These are phyloP conservation scores for Tubosaeta sp. DNA, from an alignment of 768 basidiomycete genomes.

Conservation along the genomic window DNA sequence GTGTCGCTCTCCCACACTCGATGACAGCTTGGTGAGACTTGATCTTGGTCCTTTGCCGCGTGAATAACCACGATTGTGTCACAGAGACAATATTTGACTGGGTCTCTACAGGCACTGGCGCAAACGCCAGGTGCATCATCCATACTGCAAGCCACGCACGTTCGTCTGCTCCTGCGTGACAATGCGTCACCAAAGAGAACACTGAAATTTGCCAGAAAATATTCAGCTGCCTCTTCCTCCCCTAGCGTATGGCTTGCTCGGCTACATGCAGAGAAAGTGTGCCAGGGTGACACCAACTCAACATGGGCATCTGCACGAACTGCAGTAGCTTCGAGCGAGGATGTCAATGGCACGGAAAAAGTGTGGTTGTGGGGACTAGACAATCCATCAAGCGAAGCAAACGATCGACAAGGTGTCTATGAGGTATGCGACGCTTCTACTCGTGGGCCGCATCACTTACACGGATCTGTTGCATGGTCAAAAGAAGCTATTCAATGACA, in stretches of 20 bases:
- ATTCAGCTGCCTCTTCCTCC: constrained; percentile 38
- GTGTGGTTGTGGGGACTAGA: constrained; percentile 58
- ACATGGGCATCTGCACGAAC: constrained; percentile 46
- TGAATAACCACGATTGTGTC: not conserved
- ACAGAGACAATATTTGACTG: constrained; percentile 55
- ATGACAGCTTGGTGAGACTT: constrained; percentile 29
- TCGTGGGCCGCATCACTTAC: not conserved
- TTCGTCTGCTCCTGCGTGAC: constrained; percentile 31
- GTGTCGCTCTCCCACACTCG: constrained; percentile 35
- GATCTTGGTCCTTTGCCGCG: not conserved
- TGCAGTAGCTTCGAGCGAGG: constrained; percentile 23
- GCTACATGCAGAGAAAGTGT: constrained; percentile 40
- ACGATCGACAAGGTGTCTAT: constrained; percentile 23
- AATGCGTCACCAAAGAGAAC: constrained; percentile 31
- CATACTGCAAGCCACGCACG: constrained; percentile 33
- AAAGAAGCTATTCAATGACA: constrained; percentile 43
- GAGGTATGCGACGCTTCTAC: constrained; percentile 27
- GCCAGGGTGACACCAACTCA: constrained; percentile 23
- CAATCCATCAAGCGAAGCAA: constrained; percentile 12
- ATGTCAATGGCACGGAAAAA: constrained; percentile 27
- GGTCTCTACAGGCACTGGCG: constrained; percentile 38
- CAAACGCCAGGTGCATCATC: constrained; percentile 18
- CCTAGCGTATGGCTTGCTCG: constrained; percentile 51
- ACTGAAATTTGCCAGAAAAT: constrained; percentile 41
- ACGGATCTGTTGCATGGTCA: not conserved